Percentiles rank a stretch among this genome's conserved stretches.
phyloP scores from a whole-genome alignment of 2,329 filamentous ascomycete genomes.

The Mycosphaerelloides madeirae region DNA sequence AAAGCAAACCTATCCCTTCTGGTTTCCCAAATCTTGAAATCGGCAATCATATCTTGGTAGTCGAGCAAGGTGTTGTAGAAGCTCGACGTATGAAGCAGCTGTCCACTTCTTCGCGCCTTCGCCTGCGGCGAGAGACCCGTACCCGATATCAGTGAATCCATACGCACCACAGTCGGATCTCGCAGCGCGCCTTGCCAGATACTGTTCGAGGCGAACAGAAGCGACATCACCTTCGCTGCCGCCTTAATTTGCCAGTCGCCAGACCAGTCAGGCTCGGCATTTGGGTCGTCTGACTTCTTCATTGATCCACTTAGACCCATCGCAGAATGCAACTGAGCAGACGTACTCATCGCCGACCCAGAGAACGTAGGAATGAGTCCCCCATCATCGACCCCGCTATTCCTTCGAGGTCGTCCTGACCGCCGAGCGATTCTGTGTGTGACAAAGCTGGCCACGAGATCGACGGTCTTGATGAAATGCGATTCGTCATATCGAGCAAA shows the following conservation, averaged over 20 bases:
- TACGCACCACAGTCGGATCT: constrained; percentile 3
- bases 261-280: constrained; percentile 57
- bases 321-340: constrained; percentile 73
- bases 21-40: constrained; percentile 85
- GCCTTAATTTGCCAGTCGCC: constrained; percentile 90
- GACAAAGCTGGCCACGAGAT: constrained; percentile 72
- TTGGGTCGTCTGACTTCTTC: constrained; percentile 48
- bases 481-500: constrained; percentile 64
- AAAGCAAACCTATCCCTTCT: constrained; percentile 73
- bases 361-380: constrained; percentile 70
- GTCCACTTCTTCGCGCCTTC: constrained; percentile 42
- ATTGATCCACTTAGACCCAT: constrained; percentile 52
- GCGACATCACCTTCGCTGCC: constrained; percentile 70
- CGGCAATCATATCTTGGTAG: constrained; percentile 75
- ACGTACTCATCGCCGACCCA: constrained; percentile 55
- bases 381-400: constrained; percentile 53
- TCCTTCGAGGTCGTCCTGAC: constrained; percentile 60
- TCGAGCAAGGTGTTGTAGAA: constrained; percentile 88
- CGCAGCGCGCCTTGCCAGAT: constrained; percentile 33
- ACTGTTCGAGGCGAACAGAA: constrained; percentile 80
- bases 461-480: constrained; percentile 68
- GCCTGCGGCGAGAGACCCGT: constrained; percentile 26
- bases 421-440: constrained; percentile 73
- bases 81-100: constrained; percentile 71
- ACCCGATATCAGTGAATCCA: constrained; percentile 24